These are phyloP conservation scores for Verticillium isaacii DNA, from an alignment of 2,329 filamentous ascomycete species.

Conservation along the genomic window DNA sequence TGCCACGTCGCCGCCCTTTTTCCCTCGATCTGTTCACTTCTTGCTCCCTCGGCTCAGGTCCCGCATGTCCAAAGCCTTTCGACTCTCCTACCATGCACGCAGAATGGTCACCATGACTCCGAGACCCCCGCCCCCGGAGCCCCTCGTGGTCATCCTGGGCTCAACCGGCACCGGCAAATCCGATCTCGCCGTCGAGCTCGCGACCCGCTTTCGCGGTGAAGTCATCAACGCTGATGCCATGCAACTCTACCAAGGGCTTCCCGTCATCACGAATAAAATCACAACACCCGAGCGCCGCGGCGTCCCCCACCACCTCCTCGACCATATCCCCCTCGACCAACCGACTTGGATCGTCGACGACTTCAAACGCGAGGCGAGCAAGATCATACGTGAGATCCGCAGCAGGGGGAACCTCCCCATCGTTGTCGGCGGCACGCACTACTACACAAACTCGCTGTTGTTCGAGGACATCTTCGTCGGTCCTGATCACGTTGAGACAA, in stretches of 20 bases:
- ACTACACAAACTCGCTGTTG: slow-evolving; percentile 85
- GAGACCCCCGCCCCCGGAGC: slow-evolving; percentile 36
- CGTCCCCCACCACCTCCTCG: slow-evolving; percentile 83
- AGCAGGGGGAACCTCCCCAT: slow-evolving; percentile 77
- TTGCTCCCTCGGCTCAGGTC: background rate
- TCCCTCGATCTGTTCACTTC: background rate
- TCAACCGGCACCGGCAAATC: slow-evolving; percentile 94
- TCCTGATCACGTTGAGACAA: slow-evolving; percentile 31
- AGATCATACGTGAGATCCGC: slow-evolving; percentile 72
- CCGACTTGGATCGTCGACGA: slow-evolving; percentile 78
- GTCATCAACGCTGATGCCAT: slow-evolving; percentile 97
- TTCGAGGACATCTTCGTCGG: slow-evolving; percentile 68
- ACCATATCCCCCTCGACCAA: slow-evolving; percentile 68
- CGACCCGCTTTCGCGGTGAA: slow-evolving; percentile 79
- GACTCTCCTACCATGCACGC: background rate
- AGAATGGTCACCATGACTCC: background rate
- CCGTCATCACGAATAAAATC: slow-evolving; percentile 95
- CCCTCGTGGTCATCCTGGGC: slow-evolving; percentile 77
- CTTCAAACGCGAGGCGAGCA: slow-evolving; percentile 67
- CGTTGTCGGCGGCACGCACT: slow-evolving; percentile 90
- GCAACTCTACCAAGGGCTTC: slow-evolving; percentile 90
- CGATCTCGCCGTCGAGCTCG: slow-evolving; percentile 87
- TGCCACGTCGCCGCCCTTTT: background rate
- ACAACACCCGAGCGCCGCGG: slow-evolving; percentile 67
- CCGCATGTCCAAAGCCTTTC: background rate